Percentiles rank a stretch among this genome's conserved stretches.
These are phyloP conservation scores for Alternaria sp. DNA, from an alignment of 2,329 filamentous ascomycete genomes.

Conservation along the genomic window DNA sequence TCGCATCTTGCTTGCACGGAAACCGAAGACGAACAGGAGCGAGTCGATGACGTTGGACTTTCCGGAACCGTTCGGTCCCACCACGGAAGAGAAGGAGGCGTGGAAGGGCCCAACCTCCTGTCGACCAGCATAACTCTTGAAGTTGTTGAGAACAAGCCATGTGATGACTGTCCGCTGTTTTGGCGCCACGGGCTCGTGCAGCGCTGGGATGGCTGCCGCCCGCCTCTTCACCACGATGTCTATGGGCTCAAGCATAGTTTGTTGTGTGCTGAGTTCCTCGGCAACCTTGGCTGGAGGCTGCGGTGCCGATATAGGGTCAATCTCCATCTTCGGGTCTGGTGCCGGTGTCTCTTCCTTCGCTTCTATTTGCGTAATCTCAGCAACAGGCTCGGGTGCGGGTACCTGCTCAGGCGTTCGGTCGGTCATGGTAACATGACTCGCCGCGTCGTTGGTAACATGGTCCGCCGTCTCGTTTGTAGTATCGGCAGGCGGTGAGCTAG, in stretches of 20 bases:
- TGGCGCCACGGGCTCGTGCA: constrained; percentile 77
- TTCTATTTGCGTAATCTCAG: constrained; percentile 75
- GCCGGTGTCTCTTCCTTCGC: constrained; percentile 64
- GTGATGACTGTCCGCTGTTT: constrained; percentile 92
- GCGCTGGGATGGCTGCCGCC: constrained; percentile 66
- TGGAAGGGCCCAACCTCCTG: constrained; percentile 98
- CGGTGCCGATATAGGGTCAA: constrained; percentile 53
- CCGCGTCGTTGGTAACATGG: constrained; percentile 66
- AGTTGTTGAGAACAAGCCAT: constrained; percentile 90
- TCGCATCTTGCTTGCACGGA: constrained; percentile 98
- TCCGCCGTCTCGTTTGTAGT: constrained; percentile 66
- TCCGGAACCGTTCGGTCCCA: constrained; percentile 96
- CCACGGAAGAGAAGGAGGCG: constrained; percentile 94
- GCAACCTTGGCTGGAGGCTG: constrained; percentile 50
- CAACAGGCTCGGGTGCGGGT: constrained; percentile 57
- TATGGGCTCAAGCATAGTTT: constrained; percentile 84
- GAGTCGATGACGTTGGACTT: constrained; percentile 99
- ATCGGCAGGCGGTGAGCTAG: constrained; percentile 70
- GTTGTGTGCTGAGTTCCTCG: constrained; percentile 77
- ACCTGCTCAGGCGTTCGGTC: constrained; percentile 52
- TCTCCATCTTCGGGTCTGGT: constrained; percentile 32
- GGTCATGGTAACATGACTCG: constrained; percentile 68
- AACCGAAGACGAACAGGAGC: constrained; percentile 97
- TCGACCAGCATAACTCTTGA: constrained; percentile 97
- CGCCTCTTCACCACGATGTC: constrained; percentile 91